Percentiles rank a stretch among this genome's conserved stretches.
These are phyloP conservation scores for Candida glaebosa DNA, from an alignment of 805 yeast genomes.

Conservation along the genomic window DNA sequence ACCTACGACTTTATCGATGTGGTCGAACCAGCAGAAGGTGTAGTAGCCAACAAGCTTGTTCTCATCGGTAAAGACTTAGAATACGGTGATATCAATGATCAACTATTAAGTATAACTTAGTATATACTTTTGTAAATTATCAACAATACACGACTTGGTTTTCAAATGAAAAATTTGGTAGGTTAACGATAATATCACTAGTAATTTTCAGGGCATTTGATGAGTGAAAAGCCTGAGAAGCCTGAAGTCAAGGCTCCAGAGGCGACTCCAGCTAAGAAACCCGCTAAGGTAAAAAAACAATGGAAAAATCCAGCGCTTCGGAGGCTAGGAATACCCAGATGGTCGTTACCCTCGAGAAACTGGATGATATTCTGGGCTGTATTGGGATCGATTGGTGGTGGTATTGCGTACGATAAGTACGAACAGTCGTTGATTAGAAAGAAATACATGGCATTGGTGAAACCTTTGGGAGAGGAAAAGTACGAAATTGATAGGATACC, in stretches of 20 bases:
- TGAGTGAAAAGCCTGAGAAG: background rate
- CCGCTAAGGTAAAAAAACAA: conserved; percentile 31
- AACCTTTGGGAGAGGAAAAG: conserved; percentile 44
- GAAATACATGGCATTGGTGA: conserved; percentile 61
- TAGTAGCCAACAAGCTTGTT: conserved; percentile 55
- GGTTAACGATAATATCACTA: background rate
- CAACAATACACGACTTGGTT: background rate
- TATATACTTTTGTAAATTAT: background rate
- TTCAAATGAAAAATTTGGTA: background rate
- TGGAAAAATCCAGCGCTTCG: conserved; percentile 75
- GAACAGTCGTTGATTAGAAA: conserved; percentile 65
- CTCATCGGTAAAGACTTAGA: conserved; percentile 68
- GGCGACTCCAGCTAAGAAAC: background rate
- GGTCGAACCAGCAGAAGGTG: conserved; percentile 32
- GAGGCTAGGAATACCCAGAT: conserved; percentile 78
- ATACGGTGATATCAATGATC: conserved; percentile 23
- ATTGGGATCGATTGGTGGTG: conserved; percentile 64
- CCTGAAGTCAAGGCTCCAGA: conserved; percentile 1
- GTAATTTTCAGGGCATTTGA: background rate
- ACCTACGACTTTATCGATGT: conserved; percentile 75
- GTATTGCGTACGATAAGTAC: conserved; percentile 72
- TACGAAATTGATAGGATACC: conserved; percentile 53
- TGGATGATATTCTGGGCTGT: conserved; percentile 89
- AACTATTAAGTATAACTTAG: background rate
- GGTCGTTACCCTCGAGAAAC: conserved; percentile 83